Conservation (phyloP, 176 grass and related monocot genomes). For the Oryza glumipatula region DNA sequence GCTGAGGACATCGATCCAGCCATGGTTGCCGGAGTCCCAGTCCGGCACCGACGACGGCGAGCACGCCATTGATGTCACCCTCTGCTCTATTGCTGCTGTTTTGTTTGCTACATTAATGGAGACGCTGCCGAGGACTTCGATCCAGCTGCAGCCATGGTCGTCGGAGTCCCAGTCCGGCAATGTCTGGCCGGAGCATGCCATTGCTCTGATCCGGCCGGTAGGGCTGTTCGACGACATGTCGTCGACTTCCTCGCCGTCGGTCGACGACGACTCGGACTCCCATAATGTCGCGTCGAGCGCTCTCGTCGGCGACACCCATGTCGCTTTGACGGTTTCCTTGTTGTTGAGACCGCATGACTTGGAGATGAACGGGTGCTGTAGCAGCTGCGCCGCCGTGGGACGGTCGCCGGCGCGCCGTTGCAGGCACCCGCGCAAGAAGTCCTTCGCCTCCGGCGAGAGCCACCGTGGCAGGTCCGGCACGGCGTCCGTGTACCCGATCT, state of each 20-base stretch:
- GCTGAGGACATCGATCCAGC: not conserved
- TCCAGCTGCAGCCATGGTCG: too few species aligned
- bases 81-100: too few species aligned
- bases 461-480: slow-evolving; percentile 35
- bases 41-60: too few species aligned
- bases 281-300: slow-evolving; percentile 38
- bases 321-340: not conserved
- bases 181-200: not conserved
- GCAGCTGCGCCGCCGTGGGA: slow-evolving; percentile 38
- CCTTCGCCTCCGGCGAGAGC: slow-evolving; percentile 46
- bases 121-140: too few species aligned
- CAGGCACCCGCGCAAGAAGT: slow-evolving; percentile 63
- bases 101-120: too few species aligned
- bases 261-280: not conserved
- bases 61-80: too few species aligned
- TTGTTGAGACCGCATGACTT: not conserved
- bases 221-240: not conserved
- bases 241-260: slow-evolving; percentile 14
- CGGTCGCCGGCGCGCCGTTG: slow-evolving; percentile 25
- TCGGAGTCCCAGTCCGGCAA: slow-evolving; percentile 7
- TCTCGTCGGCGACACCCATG: slow-evolving; percentile 55
- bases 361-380: slow-evolving; percentile 48
- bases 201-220: not conserved
- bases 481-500: slow-evolving; percentile 52
- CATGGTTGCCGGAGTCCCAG: not conserved